Conservation (phyloP, 2,329 filamentous ascomycete species). For the Chrysoporthe cubensis region DNA sequence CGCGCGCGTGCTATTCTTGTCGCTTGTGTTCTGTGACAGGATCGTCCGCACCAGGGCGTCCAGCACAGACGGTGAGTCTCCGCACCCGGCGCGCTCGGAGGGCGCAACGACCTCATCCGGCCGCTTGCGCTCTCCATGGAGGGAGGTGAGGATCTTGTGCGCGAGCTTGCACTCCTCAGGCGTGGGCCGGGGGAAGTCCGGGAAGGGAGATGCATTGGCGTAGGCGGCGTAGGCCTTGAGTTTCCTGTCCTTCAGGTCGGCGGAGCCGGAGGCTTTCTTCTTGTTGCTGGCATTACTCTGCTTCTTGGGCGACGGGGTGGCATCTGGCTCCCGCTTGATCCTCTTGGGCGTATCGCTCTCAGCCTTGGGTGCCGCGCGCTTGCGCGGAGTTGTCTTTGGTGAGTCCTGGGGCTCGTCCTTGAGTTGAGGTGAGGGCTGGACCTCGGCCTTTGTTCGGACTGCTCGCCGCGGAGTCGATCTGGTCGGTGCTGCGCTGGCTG, state of each 20-base stretch:
- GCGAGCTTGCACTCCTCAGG: slow-evolving; percentile 70
- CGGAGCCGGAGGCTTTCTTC: slow-evolving; percentile 3
- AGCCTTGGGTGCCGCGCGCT: slow-evolving; percentile 24
- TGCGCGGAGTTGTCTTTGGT: slow-evolving; percentile 15
- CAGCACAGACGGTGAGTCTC: slow-evolving; percentile 53
- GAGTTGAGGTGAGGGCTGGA: slow-evolving; percentile 5
- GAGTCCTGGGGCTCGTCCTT: slow-evolving; percentile 10
- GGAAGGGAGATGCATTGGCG: slow-evolving; percentile 62
- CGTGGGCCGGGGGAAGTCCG: slow-evolving; percentile 68
- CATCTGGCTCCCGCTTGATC: slow-evolving; percentile 19
- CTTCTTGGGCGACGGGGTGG: slow-evolving; percentile 15
- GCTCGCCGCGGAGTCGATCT: slow-evolving; percentile 22
- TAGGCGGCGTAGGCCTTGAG: slow-evolving; percentile 48
- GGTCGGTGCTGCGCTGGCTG: slow-evolving; percentile 18
- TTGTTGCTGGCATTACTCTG: slow-evolving; percentile 25
- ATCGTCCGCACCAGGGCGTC: slow-evolving; percentile 57
- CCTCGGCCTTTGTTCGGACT: slow-evolving; percentile 23
- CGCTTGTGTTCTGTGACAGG: slow-evolving; percentile 58
- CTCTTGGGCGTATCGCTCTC: slow-evolving; percentile 20
- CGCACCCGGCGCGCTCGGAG: slow-evolving; percentile 65
- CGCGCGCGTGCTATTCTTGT: slow-evolving; percentile 62
- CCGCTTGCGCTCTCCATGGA: slow-evolving; percentile 67
- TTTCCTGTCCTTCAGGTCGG: slow-evolving; percentile 45
- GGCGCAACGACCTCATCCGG: slow-evolving; percentile 67
- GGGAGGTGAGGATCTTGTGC: slow-evolving; percentile 63